Evolutionary conservation across 306 rosid species (phyloP), one percentile per base, ranked within the genome.

Genomic region (Fragaria ananassa): DNA sequence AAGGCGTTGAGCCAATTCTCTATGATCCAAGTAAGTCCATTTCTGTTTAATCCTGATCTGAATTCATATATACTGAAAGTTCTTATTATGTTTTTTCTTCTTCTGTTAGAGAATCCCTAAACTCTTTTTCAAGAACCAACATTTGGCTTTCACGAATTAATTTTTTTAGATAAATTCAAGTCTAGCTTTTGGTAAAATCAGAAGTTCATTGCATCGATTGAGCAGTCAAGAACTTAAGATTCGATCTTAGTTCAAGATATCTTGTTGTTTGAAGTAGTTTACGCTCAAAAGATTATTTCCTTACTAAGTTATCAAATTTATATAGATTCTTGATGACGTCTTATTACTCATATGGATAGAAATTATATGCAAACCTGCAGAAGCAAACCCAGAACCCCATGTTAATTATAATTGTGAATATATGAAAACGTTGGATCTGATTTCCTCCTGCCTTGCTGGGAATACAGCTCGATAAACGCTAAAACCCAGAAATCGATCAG

Each of bases 351-450:
- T 70, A 35, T 72, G 58, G 27, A 57, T 58, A n/a, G 35, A 9
- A 76, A 65, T 35, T 37, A 58, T 57, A 42, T 23, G 45, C 19
- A 74, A 45, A 54, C 11, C 34, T 31, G 35, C 35, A 25, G 72
- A 21, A 66, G 35, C 37, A 67, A 70, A 76, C 45, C 74, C 70
- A 45, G 72, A 70, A 64, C 58, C 54, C 56, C 41, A 64, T 63
- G 42, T 39, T 39, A 3, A 31, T 29, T 10, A 63, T 7, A 13
- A 5, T 29, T 34, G n/a, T 34, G 5, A 29, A 62, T 61, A 62
- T 17, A 37, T 18, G 70, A 15, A 51, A 34, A 41, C n/a, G n/a
- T 68, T 51, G 82, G 76, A 78, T 78, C 78, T 70, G 86, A 44
- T 74, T 21, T 72, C 17, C 21, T 63, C 44, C 27, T 37, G 70